These are phyloP conservation scores for Russula sp. DNA, from an alignment of 768 basidiomycete genomes.

Conservation along the genomic window DNA sequence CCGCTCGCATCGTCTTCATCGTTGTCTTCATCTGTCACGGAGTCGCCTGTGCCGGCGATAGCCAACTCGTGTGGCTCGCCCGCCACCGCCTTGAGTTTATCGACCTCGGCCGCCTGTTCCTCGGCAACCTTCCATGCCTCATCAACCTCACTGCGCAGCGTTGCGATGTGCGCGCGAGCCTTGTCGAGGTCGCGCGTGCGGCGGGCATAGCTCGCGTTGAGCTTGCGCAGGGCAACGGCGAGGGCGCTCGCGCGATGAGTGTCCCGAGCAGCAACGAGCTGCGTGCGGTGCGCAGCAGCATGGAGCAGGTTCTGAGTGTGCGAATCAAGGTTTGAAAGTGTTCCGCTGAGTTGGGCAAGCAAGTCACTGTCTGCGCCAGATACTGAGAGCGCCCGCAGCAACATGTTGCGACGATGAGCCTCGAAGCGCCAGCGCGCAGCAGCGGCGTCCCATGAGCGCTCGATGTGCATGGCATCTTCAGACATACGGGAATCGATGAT, in stretches of 20 bases:
- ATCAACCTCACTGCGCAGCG: constrained; percentile 62
- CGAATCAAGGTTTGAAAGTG: constrained; percentile 10
- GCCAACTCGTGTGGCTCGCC: constrained; percentile 8
- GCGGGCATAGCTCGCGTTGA: constrained; percentile 66
- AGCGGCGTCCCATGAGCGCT: constrained; percentile 12
- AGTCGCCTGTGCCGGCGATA: constrained; percentile 15
- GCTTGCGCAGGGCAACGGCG: constrained; percentile 68
- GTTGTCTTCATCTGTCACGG: constrained; percentile 17
- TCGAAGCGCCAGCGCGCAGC: constrained; percentile 21
- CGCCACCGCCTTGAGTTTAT: constrained; percentile 42
- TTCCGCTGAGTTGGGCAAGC: constrained; percentile 15
- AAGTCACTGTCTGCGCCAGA: constrained; percentile 18
- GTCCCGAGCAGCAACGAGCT: constrained; percentile 54
- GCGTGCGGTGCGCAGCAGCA: constrained; percentile 54
- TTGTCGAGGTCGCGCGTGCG: constrained; percentile 50
- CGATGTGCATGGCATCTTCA: constrained; percentile 2
- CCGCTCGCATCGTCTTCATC: constrained; percentile 13
- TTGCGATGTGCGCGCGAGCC: constrained; percentile 40
- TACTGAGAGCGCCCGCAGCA: constrained; percentile 16
- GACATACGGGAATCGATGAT: constrained; percentile 3
- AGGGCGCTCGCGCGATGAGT: constrained; percentile 71
- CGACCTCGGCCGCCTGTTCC: constrained; percentile 62
- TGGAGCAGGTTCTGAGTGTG: constrained; percentile 43
- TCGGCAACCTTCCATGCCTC: constrained; percentile 80
- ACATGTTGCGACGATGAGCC: constrained; percentile 18